Base-by-base conservation (phyloP, 2,329 filamentous ascomycete species). In the Phialophora macrospora region DNA sequence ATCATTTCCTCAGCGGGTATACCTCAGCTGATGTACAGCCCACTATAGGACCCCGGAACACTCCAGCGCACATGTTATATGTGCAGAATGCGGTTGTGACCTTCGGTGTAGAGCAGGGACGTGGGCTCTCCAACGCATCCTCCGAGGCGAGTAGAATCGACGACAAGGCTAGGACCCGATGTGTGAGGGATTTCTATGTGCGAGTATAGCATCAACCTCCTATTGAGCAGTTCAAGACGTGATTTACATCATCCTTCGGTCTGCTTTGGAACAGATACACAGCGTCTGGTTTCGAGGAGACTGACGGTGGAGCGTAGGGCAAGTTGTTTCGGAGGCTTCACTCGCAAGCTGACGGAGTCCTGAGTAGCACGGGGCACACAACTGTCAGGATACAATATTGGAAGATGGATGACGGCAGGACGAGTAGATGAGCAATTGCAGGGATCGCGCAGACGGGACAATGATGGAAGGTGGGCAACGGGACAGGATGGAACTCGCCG, bases 1-100 rank as follows among this genome's bases (percentile, higher is more conserved):
- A 41, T 54, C 59, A 63, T 48, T 38, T 61, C 65, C 30, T 17
- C 30, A 32, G 48, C 32, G 57, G 32, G 20, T 57, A 20, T 55
- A n/a, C 41, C 14, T 51, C 32, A 28, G 54, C 54, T 62, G 48
- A 56, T 64, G 46, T 46, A 52, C 28, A 56, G 28, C 32, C 59
- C 64, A 57, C 56, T 32, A 51, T 5, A 52, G 26, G 20, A 38
- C n/a, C 30, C 44, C 12, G 9, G 20, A 17, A 20, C 41, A 26
- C 28, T 56, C 58, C 52, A 65, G 51, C 30, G 32, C 26, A 46
- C 62, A 60, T 64, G 52, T 24, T 48, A 54, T 44, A n/a, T 44
- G 12, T 2, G 17, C 7, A 20, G 38, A 17, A n/a, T n/a, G 38
- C 14, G n/a, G 7, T 44, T 44, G 38, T 44, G 38, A 6, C 17